phyloP scores from a whole-genome alignment of 1,139 yeast species.

The Insectozyma bohioensis region DNA sequence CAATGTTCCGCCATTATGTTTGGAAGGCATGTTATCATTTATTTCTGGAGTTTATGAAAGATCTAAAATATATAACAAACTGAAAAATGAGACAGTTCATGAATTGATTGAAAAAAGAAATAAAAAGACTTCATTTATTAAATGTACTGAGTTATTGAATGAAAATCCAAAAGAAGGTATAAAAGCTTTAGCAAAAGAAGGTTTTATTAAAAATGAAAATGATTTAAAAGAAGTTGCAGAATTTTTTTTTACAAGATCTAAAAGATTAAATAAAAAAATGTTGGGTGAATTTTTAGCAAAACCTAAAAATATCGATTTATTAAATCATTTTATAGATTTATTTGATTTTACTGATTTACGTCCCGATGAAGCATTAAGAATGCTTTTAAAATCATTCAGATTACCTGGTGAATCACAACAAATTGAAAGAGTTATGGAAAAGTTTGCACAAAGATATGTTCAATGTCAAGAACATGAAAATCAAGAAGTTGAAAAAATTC shows the following conservation, averaged over 20 bases:
- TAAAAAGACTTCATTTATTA: slow-evolving; percentile 71
- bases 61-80: slow-evolving; percentile 29
- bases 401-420: slow-evolving; percentile 98
- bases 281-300: slow-evolving; percentile 86
- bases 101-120: slow-evolving; percentile 46
- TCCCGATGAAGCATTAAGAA: slow-evolving; percentile 90
- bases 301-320: slow-evolving; percentile 60
- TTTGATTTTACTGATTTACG: slow-evolving; percentile 78
- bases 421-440: slow-evolving; percentile 87
- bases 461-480: slow-evolving; percentile 20
- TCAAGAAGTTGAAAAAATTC: too few relatives aligned
- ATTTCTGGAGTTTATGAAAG: slow-evolving; percentile 66
- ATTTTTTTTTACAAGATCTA: slow-evolving; percentile 76
- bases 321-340: slow-evolving; percentile 62
- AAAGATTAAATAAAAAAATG: slow-evolving; percentile 79
- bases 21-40: slow-evolving; percentile 80
- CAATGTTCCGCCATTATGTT: slow-evolving; percentile 88
- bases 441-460: slow-evolving; percentile 80
- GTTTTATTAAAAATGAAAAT: slow-evolving; percentile 57
- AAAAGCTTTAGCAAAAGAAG: slow-evolving; percentile 55
- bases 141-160: slow-evolving; percentile 73
- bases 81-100: slow-evolving; percentile 23
- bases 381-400: slow-evolving; percentile 78
- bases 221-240: slow-evolving; percentile 65
- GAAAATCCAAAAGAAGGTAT: slow-evolving; percentile 77